Base-by-base conservation (phyloP, 805 yeast genomes). In the Nakazawaea ernobii region DNA sequence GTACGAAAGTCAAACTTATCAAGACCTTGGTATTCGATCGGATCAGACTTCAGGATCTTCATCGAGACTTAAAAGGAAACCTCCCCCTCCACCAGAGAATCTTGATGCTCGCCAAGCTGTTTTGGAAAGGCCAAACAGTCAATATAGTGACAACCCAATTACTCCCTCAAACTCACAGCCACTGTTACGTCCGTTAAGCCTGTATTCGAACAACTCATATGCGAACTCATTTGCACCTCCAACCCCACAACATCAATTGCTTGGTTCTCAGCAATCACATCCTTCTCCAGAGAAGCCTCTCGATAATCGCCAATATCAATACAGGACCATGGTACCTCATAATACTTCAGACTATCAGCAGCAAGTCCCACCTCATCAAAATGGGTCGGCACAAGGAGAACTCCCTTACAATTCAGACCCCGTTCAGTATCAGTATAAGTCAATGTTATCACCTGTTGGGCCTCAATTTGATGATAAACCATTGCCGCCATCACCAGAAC, bases 141-240 rank as follows among this genome's bases (percentile, higher is more conserved):
- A 44, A 28, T 38, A 44, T 27, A 44, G 39, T 26, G 40, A 24
- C 9, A 33, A 35, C n/a, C 38, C 35, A 7, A 28, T 45, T 7
- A 46, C 49, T 7, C 49, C 45, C 3, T 35, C 39, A 11, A 40
- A 29, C 32, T 46, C 49, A 4, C n/a, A 26, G 8, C 44, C 40
- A 8, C 37, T 28, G 9, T 29, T 46, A 14, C 35, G 49, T n/a
- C 49, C 45, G 11, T 29, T 39, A n/a, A 45, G 48, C 28, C 48
- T 32, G 33, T 39, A 39, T 30, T 45, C 48, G 4, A 36, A 35
- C 24, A 15, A 14, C 4, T 28, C 43, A 20, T 45, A 45, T 20
- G 40, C 39, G 3, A 45, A 45, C 13, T 45, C 48, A 14, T 45
- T 46, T 20, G 49, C 45, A 3, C 41, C 49, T 10, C 45, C 49